Evolutionary conservation across 768 basidiomycete species (phyloP).

Genomic region (Exidia glandulosa): DNA sequence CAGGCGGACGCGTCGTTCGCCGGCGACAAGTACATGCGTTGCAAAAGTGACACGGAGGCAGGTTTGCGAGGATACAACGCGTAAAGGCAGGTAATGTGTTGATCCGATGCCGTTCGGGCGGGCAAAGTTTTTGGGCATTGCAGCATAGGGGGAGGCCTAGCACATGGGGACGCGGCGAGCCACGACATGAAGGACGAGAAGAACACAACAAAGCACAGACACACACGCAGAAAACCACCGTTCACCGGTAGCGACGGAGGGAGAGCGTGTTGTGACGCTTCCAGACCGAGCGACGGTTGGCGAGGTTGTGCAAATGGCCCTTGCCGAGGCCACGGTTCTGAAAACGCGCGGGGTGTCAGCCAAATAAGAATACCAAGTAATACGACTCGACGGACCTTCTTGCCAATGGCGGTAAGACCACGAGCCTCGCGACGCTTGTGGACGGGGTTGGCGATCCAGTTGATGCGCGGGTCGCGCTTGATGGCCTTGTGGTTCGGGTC

Average conservation of each 20-base stretch:
- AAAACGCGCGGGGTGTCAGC: not conserved
- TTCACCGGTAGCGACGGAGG: conserved; percentile 78
- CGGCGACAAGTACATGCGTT: no score
- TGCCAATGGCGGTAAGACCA: conserved; percentile 93
- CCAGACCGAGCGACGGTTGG: conserved; percentile 85
- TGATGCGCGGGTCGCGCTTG: conserved; percentile 93
- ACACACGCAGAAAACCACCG: conserved; percentile 12
- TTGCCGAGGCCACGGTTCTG: conserved; percentile 97
- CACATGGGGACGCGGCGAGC: conserved; percentile 4
- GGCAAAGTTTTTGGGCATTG: not conserved
- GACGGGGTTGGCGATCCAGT: conserved; percentile 97
- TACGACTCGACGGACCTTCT: conserved; percentile 51
- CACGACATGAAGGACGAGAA: not conserved
- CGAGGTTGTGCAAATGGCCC: conserved; percentile 89
- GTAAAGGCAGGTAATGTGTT: not conserved
- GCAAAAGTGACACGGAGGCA: no score
- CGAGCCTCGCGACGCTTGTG: conserved; percentile 98
- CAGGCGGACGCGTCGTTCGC: not conserved
- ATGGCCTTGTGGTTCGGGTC: conserved; percentile 93
- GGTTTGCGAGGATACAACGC: no score
- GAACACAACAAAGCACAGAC: conserved; percentile 6
- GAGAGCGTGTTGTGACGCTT: conserved; percentile 97
- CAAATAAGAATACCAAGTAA: conserved; percentile 1
- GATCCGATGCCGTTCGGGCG: no score
- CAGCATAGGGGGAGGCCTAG: not conserved